Percentiles rank a stretch among this genome's conserved stretches.
Conservation (phyloP, 495 filamentous ascomycete species). For the Lasiosphaeria hispida region DNA sequence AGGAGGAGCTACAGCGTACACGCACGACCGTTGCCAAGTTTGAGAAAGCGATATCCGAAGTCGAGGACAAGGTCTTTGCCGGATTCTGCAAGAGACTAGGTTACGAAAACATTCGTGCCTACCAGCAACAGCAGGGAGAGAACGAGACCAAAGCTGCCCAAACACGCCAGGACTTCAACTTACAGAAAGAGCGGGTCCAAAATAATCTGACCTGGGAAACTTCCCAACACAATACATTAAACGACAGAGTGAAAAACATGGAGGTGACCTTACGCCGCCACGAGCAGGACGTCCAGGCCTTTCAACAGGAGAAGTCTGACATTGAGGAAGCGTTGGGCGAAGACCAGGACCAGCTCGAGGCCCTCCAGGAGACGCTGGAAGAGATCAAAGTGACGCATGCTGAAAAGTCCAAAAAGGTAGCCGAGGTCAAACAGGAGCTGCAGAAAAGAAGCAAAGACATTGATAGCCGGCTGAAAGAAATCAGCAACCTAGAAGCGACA, state of each 20-base stretch:
- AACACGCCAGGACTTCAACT: constrained; percentile 80
- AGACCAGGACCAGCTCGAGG: constrained; percentile 72
- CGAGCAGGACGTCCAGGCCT: constrained; percentile 60
- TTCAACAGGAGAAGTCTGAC: constrained; percentile 68
- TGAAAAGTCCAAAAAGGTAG: constrained; percentile 72
- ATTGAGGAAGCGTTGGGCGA: constrained; percentile 71
- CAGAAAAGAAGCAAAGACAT: constrained; percentile 80
- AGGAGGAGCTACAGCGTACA: constrained; percentile 63
- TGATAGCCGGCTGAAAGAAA: constrained; percentile 72
- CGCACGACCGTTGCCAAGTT: constrained; percentile 63
- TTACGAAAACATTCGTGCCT: constrained; percentile 85
- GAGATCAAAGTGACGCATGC: constrained; percentile 62
- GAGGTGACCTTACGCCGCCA: constrained; percentile 66
- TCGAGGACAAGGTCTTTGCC: constrained; percentile 86
- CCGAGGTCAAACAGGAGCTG: constrained; percentile 75
- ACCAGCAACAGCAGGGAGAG: constrained; percentile 88
- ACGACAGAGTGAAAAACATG: constrained; percentile 64
- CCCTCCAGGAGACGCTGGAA: constrained; percentile 68
- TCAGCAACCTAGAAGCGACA: constrained; percentile 73
- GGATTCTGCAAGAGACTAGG: constrained; percentile 84
- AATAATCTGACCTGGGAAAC: constrained; percentile 77
- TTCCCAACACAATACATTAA: constrained; percentile 63
- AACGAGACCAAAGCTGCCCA: constrained; percentile 83
- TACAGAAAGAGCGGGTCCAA: constrained; percentile 77
- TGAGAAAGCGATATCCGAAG: constrained; percentile 72